Base-by-base conservation (phyloP, 2,329 filamentous ascomycete genomes). In the Keithomyces neogunnii region DNA sequence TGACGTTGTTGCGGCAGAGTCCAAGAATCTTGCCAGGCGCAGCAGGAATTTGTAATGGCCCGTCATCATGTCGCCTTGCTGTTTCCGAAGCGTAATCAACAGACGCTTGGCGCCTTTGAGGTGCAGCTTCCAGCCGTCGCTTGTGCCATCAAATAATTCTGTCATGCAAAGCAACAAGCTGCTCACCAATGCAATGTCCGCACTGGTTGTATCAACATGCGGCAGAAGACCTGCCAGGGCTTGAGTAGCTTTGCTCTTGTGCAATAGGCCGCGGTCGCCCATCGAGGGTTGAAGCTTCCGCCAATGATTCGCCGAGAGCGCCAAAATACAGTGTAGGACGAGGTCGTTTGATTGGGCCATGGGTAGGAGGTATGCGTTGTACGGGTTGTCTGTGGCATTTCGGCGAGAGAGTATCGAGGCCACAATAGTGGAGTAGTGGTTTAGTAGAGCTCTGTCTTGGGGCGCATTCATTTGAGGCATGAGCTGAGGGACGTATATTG, bases 131-230 rank as follows among this genome's bases (percentile, higher is more conserved):
- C 70, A 73, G 2, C 67, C 65, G 35, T 66, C 60, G 13, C 68
- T 71, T 2, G 68, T 66, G 39, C 70, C 69, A 50, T 73, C 70
- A 28, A 71, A 72, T 7, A 72, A 56, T 51, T 72, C 70, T 4
- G 70, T 70, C 61, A 73, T 66, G 51, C 69, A 72, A 0, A 73
- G 63, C 8, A 73, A 50, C 11, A 73, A 60, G n/a, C 69, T 66
- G 13, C 67, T 65, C 3, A 66, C 64, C 26, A 71, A 68, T 8
- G 69, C 67, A 48, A 70, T 64, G 40, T 66, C 63, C 13, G 60
- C 61, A 10, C 58, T 64, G 5, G 58, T 60, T 29, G 53, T 57
- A 43, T 66, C 59, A 0, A 72, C 66, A 9, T 68, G 65, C 1
- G 66, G 65, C 28, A 69, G 53, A 13, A 68, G 54, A n/a, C 57